Evolutionary conservation across 2,329 filamentous ascomycete genomes (phyloP).

Genomic region (Trichophyton mentagrophytes): DNA sequence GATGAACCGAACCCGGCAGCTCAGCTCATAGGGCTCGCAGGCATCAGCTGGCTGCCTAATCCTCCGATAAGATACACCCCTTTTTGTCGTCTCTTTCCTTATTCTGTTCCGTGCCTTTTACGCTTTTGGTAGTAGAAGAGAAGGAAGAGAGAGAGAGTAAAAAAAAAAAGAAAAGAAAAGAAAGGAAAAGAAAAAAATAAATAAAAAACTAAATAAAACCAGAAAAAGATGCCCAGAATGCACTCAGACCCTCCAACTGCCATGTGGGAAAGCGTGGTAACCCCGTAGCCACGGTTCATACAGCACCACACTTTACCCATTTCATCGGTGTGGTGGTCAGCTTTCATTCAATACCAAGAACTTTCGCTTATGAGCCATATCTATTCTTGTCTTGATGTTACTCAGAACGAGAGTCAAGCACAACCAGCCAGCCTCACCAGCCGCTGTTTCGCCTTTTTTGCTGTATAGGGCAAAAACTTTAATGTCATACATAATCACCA

Average conservation of each 20-base stretch:
- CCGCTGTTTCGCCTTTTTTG: background rate
- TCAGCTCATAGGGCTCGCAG: background rate
- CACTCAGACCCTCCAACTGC: background rate
- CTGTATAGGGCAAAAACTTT: background rate
- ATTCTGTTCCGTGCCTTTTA: background rate
- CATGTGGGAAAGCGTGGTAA: background rate
- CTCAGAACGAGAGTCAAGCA: background rate
- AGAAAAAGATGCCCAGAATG: background rate
- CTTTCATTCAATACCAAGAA: background rate
- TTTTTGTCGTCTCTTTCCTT: background rate
- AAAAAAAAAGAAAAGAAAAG: background rate
- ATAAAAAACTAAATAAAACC: too few species aligned
- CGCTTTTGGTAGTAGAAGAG: background rate
- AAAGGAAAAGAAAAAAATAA: background rate
- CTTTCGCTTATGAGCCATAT: background rate
- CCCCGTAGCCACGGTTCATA: background rate
- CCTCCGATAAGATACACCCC: background rate
- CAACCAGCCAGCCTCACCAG: background rate
- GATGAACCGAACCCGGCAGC: background rate
- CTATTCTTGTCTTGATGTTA: background rate
- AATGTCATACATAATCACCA: background rate
- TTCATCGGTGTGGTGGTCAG: background rate
- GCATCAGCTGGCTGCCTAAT: conserved; percentile 2
- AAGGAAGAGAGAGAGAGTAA: background rate
- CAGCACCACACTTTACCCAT: background rate